phyloP scores from a whole-genome alignment of 768 basidiomycete genomes.

The Lactifluus volemus region DNA sequence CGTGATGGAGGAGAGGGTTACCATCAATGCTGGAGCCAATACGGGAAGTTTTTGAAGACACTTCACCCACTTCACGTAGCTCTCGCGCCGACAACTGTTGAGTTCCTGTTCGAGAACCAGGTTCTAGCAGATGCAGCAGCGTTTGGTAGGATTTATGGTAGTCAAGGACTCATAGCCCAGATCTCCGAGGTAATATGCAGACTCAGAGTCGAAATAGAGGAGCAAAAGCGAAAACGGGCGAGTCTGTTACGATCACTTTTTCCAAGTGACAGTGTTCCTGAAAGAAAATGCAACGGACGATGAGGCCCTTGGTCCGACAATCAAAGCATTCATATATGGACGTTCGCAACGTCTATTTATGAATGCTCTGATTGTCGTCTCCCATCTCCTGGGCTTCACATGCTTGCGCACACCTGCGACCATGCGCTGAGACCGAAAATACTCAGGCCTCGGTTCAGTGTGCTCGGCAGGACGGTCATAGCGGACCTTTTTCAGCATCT shows the following conservation, averaged over 20 bases:
- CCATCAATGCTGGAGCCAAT: neutral
- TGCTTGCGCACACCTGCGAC: conserved; percentile 4
- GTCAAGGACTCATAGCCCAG: neutral
- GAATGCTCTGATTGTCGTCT: conserved; percentile 2
- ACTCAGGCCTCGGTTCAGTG: neutral
- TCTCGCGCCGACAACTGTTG: neutral
- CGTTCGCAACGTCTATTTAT: conserved; percentile 9
- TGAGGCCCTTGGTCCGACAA: neutral
- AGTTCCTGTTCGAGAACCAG: neutral
- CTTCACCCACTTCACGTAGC: neutral
- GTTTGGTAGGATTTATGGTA: neutral
- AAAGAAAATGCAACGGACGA: neutral
- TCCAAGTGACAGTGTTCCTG: neutral
- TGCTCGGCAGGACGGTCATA: neutral
- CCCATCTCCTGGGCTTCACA: neutral
- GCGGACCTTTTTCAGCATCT: neutral
- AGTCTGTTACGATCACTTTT: conserved; percentile 4
- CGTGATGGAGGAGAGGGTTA: neutral
- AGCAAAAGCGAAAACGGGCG: neutral
- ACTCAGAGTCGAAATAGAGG: neutral
- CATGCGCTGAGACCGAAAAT: neutral
- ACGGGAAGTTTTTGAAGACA: neutral
- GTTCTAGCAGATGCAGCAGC: conserved; percentile 1
- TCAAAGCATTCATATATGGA: conserved; percentile 3
- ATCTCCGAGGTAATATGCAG: neutral